Base-by-base conservation (phyloP, 2,329 filamentous ascomycete species). In the Fusarium xylarioides region DNA sequence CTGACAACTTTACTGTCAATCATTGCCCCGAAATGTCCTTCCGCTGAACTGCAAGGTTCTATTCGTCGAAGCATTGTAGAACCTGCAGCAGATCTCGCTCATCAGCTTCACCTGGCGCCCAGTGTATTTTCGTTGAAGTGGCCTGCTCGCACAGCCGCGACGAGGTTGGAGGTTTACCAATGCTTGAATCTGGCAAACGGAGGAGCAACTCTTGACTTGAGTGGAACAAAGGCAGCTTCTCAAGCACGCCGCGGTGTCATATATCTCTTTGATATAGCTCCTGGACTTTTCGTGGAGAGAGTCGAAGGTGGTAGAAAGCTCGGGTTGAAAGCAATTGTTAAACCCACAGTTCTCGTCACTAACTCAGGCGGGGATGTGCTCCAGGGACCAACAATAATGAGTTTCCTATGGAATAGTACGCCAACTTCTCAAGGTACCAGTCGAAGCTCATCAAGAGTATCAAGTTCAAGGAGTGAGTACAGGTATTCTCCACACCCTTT, bases 221-320 rank as follows among this genome's bases (percentile, higher is more conserved):
- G 70, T 55, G 79, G 77, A 26, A 80, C 79, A 9, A 76, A 66
- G n/a, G 72, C 77, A 32, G 72, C 62, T 18, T 82, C 80, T 4
- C 53, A 78, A 26, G 62, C 74, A 6, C 78, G 81, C 19, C 75
- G 75, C 26, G 77, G 79, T 28, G 77, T 81, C 18, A 77, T 77
- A 19, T 83, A 83, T 58, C 57, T 83, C 19, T 82, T 83, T 60
- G 81, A 83, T 40, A 71, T 82, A 46, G 80, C 80, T 11, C 81
- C 81, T 1, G 81, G 81, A 2, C 67, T 83, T 42, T 83, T 83
- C 54, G 80, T 83, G 11, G 81, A 83, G 59, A 78, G 80, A 56
- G 63, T 83, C 11, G 78, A 82, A 11, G 74, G 71, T 5, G 80
- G 80, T 28, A 81, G 77, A 71, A 83, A 81, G 65, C 68, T 74